Percentiles rank a stretch among this genome's conserved stretches.
Evolutionary conservation across 2,329 filamentous ascomycete species (phyloP).

Genomic region (Fonsecaea pugnacius): DNA sequence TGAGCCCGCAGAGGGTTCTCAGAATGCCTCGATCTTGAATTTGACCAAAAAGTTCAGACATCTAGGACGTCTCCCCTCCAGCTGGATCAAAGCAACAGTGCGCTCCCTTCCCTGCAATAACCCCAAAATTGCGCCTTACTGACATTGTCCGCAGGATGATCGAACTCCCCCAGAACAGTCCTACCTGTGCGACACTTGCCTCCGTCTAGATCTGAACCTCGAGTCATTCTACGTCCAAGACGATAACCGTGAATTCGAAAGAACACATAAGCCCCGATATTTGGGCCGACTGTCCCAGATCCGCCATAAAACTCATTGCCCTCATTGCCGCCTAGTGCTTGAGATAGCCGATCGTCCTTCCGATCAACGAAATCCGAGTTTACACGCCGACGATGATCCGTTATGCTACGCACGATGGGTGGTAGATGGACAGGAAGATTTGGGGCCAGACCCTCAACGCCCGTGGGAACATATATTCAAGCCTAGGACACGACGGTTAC

Average conservation of each 20-base stretch:
- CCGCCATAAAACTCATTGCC: conserved; percentile 32
- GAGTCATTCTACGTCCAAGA: conserved; percentile 35
- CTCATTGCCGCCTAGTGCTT: conserved; percentile 37
- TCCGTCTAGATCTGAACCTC: conserved; percentile 32
- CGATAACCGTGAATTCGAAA: conserved; percentile 24
- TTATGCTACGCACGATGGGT: conserved; percentile 37
- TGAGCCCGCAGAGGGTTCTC: conserved; percentile 25
- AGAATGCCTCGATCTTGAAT: conserved; percentile 26
- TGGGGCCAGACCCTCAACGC: conserved; percentile 27
- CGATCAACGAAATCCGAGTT: conserved; percentile 36
- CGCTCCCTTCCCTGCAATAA: neutral
- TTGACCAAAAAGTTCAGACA: conserved; percentile 35
- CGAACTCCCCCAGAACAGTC: conserved; percentile 30
- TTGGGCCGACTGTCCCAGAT: conserved; percentile 35
- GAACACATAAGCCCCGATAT: conserved; percentile 32
- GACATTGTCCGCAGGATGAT: conserved; percentile 20
- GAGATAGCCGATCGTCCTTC: conserved; percentile 36
- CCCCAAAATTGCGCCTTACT: conserved; percentile 4
- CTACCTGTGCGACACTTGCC: conserved; percentile 36
- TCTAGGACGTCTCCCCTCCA: conserved; percentile 32
- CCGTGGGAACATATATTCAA: conserved; percentile 29
- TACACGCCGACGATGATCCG: conserved; percentile 33
- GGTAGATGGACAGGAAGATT: conserved; percentile 37
- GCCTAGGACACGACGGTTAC: conserved; percentile 32
- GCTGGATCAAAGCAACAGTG: conserved; percentile 31